A percentile compares a stretch with the other conserved stretches of the same genome.
Conservation (phyloP, 1,139 yeast species). For the Komagataea norvegica region DNA sequence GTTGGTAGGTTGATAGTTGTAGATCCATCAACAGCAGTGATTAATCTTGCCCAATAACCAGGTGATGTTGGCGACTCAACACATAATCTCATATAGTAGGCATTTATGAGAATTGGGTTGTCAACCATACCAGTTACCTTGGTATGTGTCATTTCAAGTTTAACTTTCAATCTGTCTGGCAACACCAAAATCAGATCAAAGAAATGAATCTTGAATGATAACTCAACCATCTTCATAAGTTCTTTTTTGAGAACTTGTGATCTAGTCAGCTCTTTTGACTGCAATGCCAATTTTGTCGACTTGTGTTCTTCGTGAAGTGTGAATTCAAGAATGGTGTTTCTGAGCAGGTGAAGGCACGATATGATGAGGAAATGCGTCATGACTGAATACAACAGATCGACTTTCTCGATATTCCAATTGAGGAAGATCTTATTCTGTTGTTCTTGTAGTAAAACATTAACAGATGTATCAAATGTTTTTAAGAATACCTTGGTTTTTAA, state of each 20-base stretch:
- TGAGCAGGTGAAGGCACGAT: conserved; percentile 50
- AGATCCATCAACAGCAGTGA: conserved; percentile 38
- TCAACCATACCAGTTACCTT: conserved; percentile 24
- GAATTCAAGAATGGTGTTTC: conserved; percentile 43
- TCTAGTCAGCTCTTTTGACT: conserved; percentile 25
- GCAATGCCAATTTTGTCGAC: conserved; percentile 26
- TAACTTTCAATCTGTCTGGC: conserved; percentile 46
- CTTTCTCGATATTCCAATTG: conserved; percentile 29
- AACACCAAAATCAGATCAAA: conserved; percentile 31
- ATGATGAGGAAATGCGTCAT: conserved; percentile 47
- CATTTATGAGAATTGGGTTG: conserved; percentile 21
- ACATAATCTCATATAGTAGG: conserved; percentile 43
- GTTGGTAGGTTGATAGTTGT: conserved; percentile 24
- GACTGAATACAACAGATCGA: conserved; percentile 41
- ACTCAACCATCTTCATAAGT: conserved; percentile 13
- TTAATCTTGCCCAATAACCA: conserved; percentile 47
- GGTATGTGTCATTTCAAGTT: conserved; percentile 40
- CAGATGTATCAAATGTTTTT: conserved; percentile 25
- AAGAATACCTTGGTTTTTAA: conserved; percentile 30
- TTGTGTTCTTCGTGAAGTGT: conserved; percentile 18
- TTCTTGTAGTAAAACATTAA: conserved; percentile 28
- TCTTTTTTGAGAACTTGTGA: conserved; percentile 18
- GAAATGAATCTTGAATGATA: conserved; percentile 25
- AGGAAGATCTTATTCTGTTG: conserved; percentile 31
- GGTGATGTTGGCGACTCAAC: conserved; percentile 49